Evolutionary conservation across 495 filamentous ascomycete genomes (phyloP).

Genomic region (Penicillium argentinense): DNA sequence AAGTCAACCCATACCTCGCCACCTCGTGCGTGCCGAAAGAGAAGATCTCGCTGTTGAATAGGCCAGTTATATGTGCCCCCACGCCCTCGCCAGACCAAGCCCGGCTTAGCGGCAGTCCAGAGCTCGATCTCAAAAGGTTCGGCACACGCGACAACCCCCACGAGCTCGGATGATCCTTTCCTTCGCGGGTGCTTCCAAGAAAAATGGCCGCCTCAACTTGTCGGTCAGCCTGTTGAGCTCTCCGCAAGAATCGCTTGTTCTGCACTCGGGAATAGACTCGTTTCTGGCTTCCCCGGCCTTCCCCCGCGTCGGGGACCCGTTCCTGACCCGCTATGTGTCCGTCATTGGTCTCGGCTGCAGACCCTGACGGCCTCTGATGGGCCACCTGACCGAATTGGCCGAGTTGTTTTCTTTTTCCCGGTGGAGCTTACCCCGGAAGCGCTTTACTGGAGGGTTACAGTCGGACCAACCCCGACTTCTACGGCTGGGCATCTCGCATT

Average conservation of each 20-base stretch:
- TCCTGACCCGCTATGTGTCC: background rate
- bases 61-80: background rate
- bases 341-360: background rate
- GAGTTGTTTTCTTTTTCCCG: slow-evolving; percentile 1
- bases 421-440: slow-evolving; percentile 4
- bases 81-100: background rate
- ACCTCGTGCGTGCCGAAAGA: too few relatives aligned
- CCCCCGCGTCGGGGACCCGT: slow-evolving; percentile 10
- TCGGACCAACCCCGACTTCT: slow-evolving; percentile 4
- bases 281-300: slow-evolving; percentile 12
- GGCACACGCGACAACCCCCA: background rate
- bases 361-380: background rate
- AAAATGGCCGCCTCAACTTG: background rate
- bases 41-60: background rate
- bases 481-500: background rate
- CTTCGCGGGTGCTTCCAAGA: background rate
- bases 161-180: background rate
- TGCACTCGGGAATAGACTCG: slow-evolving; percentile 3
- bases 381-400: slow-evolving; percentile 5
- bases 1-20: too few relatives aligned
- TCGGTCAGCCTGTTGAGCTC: background rate
- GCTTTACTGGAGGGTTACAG: slow-evolving; percentile 6
- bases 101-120: background rate
- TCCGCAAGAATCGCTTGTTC: slow-evolving; percentile 6
- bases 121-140: background rate